A percentile compares a stretch with the other conserved stretches of the same genome.
Evolutionary conservation across 2,329 filamentous ascomycete species (phyloP).

Genomic region (Alternaria rosae): DNA sequence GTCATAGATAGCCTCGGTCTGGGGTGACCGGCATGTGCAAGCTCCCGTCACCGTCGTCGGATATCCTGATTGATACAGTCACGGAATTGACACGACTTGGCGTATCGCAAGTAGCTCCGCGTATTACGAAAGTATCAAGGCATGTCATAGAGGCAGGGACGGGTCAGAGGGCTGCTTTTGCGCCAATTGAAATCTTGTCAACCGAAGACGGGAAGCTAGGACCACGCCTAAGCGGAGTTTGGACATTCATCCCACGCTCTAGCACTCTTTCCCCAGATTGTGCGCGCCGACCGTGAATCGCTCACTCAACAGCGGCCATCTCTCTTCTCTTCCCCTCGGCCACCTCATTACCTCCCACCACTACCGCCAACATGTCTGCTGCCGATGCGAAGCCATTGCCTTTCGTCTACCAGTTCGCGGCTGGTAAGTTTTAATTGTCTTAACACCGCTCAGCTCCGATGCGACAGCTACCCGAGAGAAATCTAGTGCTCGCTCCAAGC

Average conservation of each 20-base stretch:
- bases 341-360: constrained; percentile 12
- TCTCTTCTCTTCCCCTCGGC: constrained; percentile 16
- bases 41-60: background rate
- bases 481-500: constrained; percentile 6
- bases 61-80: constrained; percentile 2
- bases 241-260: constrained; percentile 37
- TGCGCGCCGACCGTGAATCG: constrained; percentile 23
- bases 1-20: background rate
- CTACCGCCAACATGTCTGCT: constrained; percentile 52
- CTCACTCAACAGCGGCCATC: constrained; percentile 20
- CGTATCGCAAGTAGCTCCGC: background rate
- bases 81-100: constrained; percentile 8
- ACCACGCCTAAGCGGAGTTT: constrained; percentile 17
- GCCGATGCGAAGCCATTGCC: constrained; percentile 75
- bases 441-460: constrained; percentile 33
- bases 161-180: constrained; percentile 19
- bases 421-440: constrained; percentile 66
- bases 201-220: constrained; percentile 29
- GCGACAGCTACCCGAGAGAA: constrained; percentile 13
- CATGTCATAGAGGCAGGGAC: constrained; percentile 3
- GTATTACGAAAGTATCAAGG: background rate
- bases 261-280: constrained; percentile 38
- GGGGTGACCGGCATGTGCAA: background rate
- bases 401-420: constrained; percentile 94
- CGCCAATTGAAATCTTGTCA: constrained; percentile 20